A percentile compares a stretch with the other conserved stretches of the same genome.
phyloP scores from a whole-genome alignment of 164 flowering plant genomes.

The Vitis vinifera region DNA sequence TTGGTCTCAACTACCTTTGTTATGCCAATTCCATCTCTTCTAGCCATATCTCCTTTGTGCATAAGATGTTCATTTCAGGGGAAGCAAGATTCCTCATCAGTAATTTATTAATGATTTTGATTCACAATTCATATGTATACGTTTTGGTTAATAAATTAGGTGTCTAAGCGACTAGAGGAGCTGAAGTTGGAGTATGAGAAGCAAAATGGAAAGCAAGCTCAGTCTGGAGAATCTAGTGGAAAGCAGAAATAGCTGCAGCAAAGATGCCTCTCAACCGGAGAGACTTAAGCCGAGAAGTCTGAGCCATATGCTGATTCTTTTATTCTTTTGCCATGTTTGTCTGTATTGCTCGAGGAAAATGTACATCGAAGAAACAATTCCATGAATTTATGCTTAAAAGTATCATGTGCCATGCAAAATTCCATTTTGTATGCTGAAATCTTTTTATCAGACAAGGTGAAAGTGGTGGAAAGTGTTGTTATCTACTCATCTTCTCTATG shows the following conservation, averaged over 20 bases:
- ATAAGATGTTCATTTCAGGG: not conserved
- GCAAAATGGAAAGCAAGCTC: conserved; percentile 30
- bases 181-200: conserved; percentile 46
- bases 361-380: no score
- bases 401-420: no score
- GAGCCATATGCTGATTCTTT: no score
- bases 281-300: not conserved
- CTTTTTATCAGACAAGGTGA: no score
- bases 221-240: conserved; percentile 12
- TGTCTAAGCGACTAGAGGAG: conserved; percentile 52
- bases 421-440: no score
- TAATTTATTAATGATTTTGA: not conserved
- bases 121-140: conserved; percentile 1
- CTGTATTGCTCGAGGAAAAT: no score
- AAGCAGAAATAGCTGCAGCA: conserved; percentile 24
- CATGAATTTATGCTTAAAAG: no score
- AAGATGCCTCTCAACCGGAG: not conserved
- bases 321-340: no score
- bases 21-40: not conserved
- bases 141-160: conserved; percentile 27
- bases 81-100: not conserved
- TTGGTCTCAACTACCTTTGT: not conserved
- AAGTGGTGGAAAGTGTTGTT: no score
- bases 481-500: no score
- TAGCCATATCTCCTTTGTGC: not conserved